Percentiles rank a stretch among this genome's conserved stretches.
Conservation (phyloP, 768 basidiomycete species). For the Phylloporus arenicola region DNA sequence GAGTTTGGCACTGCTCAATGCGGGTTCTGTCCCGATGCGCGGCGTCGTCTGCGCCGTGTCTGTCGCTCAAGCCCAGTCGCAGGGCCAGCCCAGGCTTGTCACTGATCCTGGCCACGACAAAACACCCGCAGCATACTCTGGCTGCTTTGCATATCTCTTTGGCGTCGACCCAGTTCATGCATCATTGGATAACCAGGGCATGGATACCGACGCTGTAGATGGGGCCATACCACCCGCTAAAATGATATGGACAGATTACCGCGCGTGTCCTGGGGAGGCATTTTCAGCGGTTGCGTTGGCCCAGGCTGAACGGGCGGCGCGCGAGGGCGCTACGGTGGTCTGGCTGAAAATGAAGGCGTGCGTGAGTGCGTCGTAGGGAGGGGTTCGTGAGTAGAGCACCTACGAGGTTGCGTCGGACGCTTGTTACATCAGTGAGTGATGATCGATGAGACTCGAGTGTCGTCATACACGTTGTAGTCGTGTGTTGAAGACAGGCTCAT, state of each 20-base stretch:
- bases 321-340: conserved; percentile 40
- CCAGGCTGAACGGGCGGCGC: conserved; percentile 46
- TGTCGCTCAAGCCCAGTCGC: conserved; percentile 53
- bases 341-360: conserved; percentile 46
- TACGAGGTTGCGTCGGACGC: neutral
- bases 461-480: neutral
- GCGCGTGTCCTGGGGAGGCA: conserved; percentile 13
- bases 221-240: conserved; percentile 21
- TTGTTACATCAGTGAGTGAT: neutral
- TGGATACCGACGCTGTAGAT: neutral
- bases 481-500: neutral
- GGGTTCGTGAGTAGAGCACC: neutral
- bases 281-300: conserved; percentile 40
- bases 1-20: conserved; percentile 61
- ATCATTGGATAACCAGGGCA: neutral
- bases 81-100: conserved; percentile 33
- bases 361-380: conserved; percentile 14
- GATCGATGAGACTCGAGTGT: neutral
- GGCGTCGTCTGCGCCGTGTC: conserved; percentile 70
- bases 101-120: conserved; percentile 31
- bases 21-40: conserved; percentile 67
- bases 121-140: conserved; percentile 35
- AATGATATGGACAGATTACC: conserved; percentile 23
- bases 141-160: conserved; percentile 69
- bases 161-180: conserved; percentile 8